These are phyloP conservation scores for Podosphaera aphanis DNA, from an alignment of 2,329 filamentous ascomycete species.

Conservation along the genomic window DNA sequence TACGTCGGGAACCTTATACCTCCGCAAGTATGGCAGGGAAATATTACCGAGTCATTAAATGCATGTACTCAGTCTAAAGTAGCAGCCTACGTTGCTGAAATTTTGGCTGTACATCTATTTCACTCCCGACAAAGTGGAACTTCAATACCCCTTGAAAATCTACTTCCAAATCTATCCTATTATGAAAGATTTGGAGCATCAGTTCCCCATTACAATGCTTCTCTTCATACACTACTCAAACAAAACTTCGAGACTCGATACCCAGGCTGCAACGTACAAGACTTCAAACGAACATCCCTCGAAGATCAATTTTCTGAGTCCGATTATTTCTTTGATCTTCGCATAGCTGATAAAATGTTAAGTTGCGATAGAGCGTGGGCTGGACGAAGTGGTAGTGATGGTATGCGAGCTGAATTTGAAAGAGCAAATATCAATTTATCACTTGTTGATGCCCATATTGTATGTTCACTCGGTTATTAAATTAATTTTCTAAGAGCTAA, in stretches of 20 bases:
- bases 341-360: conserved; percentile 53
- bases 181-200: conserved; percentile 55
- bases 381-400: conserved; percentile 39
- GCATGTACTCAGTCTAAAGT: conserved; percentile 41
- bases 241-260: conserved; percentile 68
- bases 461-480: conserved; percentile 18
- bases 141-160: conserved; percentile 38
- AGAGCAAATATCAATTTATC: conserved; percentile 79
- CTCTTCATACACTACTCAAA: conserved; percentile 63
- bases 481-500: conserved; percentile 9
- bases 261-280: conserved; percentile 43
- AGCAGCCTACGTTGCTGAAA: conserved; percentile 64
- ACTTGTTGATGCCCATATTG: conserved; percentile 74
- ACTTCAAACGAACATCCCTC: conserved; percentile 57
- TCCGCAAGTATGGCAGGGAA: conserved; percentile 24
- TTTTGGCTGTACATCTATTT: conserved; percentile 78
- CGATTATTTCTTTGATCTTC: conserved; percentile 66
- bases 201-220: conserved; percentile 66
- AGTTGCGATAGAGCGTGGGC: conserved; percentile 57
- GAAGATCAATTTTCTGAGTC: conserved; percentile 42
- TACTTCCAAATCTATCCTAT: conserved; percentile 57
- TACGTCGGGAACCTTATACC: conserved; percentile 40
- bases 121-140: conserved; percentile 57
- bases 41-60: conserved; percentile 22
- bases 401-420: conserved; percentile 62